Base-by-base conservation (phyloP, 2,329 filamentous ascomycete species). In the Arthrobotrys sinensis region DNA sequence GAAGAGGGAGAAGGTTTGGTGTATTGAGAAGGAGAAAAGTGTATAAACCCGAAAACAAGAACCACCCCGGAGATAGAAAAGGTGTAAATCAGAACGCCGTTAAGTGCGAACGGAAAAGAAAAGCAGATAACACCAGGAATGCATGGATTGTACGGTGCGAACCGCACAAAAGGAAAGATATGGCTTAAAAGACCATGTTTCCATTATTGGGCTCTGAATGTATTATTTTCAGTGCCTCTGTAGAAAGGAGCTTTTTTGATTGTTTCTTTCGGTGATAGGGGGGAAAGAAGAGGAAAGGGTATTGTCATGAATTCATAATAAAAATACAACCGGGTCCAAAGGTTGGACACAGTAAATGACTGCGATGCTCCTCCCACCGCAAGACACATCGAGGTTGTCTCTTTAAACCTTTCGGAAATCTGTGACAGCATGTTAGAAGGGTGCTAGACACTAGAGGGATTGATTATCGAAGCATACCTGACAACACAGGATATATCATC, bases 401-500 rank as follows among this genome's bases (percentile, higher is more conserved):
- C 21, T 38, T 86, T 85, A 90, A 70, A 89, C 87, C 84, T 90
- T 90, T 84, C 89, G 88, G 87, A 90, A 90, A 83, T 90, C 89
- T 89, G 81, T 52, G n/a, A 4, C 4, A 14, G 76, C 52, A 34
- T 75, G 81, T 83, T 80, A 83, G 55, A 62, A 72, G 34, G 19
- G 24, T 10, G 12, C 32, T 8, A 16, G 55, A 10, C 7, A 28
- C 80, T 71, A 76, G 81, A 81, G 43, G 81, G 81, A 81, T 81
- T 79, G 75, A 80, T 67, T 67, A n/a, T 57, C 5, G 32, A 1
- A 80, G 86, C 88, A 82, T 86, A 94, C 92, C 92, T 88, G 94
- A 93, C 83, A 97, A 88, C 87, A 97, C 94, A 84, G 94, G 94
- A 84, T 97, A 97, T 87, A 97, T 97, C 90, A 96, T 92, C 87